Base-by-base conservation (phyloP, 345 rosid species). In the Rhodomyrtus tomentosa region DNA sequence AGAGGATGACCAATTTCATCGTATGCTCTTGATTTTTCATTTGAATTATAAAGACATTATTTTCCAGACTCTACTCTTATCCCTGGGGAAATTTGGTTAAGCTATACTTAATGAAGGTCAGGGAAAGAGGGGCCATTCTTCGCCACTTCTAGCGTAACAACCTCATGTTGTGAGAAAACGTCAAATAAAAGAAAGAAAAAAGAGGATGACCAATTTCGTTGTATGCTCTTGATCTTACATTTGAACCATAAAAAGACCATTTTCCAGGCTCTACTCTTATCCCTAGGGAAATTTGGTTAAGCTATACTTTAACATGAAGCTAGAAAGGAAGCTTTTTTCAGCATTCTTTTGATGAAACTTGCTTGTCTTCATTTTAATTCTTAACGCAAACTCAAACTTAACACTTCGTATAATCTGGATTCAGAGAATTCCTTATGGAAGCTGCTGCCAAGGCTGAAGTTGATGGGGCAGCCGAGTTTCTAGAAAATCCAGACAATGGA, bases 371-470 rank as follows among this genome's bases (percentile, higher is more conserved):
- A 16, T 36, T 59, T 40, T 11, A 53, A n/a, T 38, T 36, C 74
- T 32, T 29, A 73, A 76, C 81, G 50, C 72, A 50, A 62, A 15
- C 25, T 32, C 6, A 12, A 72, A 50, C 73, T 40, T 24, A 4
- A 24, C 85, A 55, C 87, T 51, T 76, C 22, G 29, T 50, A 50
- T 21, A 7, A 82, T 24, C 10, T 85, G 74, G 82, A 83, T 83
- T 56, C 89, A 95, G 99, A 90, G 92, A 92, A 84, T 96, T 96
- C 88, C 95, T 96, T 81, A 76, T 95, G 86, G 98, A 96, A 83
- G 90, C 92, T 40, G 96, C 98, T 36, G 86, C 83, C 56, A 95
- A 93, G 87, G 93, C 89, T 82, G 98, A 95, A 86, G 82, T 96
- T 82, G 95, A 93, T 79, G 97, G 98, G 52, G 98, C 96, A 84